Evolutionary conservation across 305 asterid genomes (phyloP).

Genomic region (Rubia tinctorum): DNA sequence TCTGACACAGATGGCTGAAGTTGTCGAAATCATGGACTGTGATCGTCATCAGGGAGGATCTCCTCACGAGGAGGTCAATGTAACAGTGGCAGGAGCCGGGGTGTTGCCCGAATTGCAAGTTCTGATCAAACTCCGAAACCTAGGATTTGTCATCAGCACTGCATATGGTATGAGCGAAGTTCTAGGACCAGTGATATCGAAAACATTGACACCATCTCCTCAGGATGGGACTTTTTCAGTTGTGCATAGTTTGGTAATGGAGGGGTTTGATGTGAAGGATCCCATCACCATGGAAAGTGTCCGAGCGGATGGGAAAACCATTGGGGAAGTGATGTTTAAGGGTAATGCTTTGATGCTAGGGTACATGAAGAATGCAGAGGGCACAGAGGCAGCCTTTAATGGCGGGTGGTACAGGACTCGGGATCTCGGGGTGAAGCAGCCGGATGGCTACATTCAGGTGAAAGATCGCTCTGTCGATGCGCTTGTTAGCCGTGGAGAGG

Average conservation of each 20-base stretch:
- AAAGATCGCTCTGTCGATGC: slow-evolving; percentile 32
- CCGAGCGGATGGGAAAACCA: slow-evolving; percentile 38
- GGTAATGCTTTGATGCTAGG: slow-evolving; percentile 38
- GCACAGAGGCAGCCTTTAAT: slow-evolving; percentile 27
- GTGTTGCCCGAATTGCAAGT: slow-evolving; percentile 20
- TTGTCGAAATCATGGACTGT: not conserved
- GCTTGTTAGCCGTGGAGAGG: slow-evolving; percentile 18
- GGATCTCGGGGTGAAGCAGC: slow-evolving; percentile 35
- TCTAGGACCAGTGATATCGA: slow-evolving; percentile 33
- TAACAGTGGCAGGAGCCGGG: slow-evolving; percentile 39
- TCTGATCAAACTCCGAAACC: slow-evolving; percentile 15
- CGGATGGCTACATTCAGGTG: slow-evolving; percentile 26
- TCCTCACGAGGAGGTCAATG: slow-evolving; percentile 21
- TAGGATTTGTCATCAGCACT: slow-evolving; percentile 23
- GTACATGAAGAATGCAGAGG: slow-evolving; percentile 26
- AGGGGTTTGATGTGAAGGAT: slow-evolving; percentile 33
- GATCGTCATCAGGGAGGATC: not conserved
- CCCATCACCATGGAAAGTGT: slow-evolving; percentile 35
- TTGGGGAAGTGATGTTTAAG: slow-evolving; percentile 39
- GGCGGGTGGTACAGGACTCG: slow-evolving; percentile 50
- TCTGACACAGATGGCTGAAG: slow-evolving; percentile 24
- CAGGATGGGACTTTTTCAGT: slow-evolving; percentile 16
- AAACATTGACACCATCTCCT: slow-evolving; percentile 4
- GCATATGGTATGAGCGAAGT: slow-evolving; percentile 48
- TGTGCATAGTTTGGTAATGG: slow-evolving; percentile 22